Evolutionary conservation across 306 rosid genomes (phyloP).

Genomic region (Vigna nakashimae): DNA sequence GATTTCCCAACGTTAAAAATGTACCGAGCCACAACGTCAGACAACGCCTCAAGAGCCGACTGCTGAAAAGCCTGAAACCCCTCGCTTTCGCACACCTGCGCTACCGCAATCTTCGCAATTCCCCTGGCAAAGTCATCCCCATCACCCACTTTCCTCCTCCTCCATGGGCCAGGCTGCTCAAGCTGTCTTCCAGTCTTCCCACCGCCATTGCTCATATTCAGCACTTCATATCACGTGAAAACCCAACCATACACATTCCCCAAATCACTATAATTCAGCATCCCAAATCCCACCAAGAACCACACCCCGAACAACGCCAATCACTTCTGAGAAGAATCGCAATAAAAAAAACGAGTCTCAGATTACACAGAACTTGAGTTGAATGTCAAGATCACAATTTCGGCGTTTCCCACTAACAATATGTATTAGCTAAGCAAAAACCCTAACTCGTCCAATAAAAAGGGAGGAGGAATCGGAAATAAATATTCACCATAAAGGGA

Average conservation of each 20-base stretch:
- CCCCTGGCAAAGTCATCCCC: slow-evolving; percentile 72
- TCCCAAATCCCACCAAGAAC: slow-evolving; percentile 34
- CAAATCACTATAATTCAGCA: slow-evolving; percentile 47
- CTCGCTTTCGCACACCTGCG: slow-evolving; percentile 75
- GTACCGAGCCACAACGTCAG: slow-evolving; percentile 66
- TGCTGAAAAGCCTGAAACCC: slow-evolving; percentile 84
- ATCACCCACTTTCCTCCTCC: slow-evolving; percentile 58
- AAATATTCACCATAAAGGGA: background rate
- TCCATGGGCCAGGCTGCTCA: slow-evolving; percentile 54
- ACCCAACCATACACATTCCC: slow-evolving; percentile 42
- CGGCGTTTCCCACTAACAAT: background rate
- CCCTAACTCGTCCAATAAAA: slow-evolving; percentile 37
- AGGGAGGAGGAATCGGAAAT: background rate
- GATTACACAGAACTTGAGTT: slow-evolving; percentile 5
- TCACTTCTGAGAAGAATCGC: slow-evolving; percentile 41
- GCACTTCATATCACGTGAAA: slow-evolving; percentile 75
- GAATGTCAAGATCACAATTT: slow-evolving; percentile 35
- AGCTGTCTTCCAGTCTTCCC: slow-evolving; percentile 80
- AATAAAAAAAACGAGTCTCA: slow-evolving; percentile 1
- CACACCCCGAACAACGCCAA: slow-evolving; percentile 31
- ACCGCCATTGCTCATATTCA: slow-evolving; percentile 94
- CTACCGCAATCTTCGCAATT: slow-evolving; percentile 62
- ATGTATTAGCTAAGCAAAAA: slow-evolving; percentile 18
- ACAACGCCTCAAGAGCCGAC: slow-evolving; percentile 67
- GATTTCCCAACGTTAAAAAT: slow-evolving; percentile 65